Base-by-base conservation (phyloP, 495 filamentous ascomycete genomes). In the Penicillium maclennaniae region DNA sequence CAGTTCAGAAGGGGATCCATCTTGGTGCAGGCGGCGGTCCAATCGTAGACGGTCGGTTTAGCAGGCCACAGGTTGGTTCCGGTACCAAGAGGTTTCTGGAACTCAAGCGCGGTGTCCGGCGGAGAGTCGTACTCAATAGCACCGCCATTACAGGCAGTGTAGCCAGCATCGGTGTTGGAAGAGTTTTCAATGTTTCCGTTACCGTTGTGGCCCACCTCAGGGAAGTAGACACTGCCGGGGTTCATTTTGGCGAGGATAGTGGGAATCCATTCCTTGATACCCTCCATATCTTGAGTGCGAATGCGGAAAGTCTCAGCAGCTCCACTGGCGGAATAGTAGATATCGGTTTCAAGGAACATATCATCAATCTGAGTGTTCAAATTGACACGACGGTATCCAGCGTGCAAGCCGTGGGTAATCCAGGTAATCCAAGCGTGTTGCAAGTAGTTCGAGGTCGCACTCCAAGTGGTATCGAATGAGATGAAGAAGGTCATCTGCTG, bases 351-450 rank as follows among this genome's bases (percentile, higher is more conserved):
- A 6, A 86, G 63, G 55, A 84, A 79, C 77, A 86, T 80, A 61
- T 86, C 83, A 59, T 86, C 83, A 23, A 86, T 80, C 66, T 85
- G 83, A n/a, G 82, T 82, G 61, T 72, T 78, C 40, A 84, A 58
- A 56, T 80, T 76, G 48, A 79, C 68, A 43, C 81, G 74, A 43
- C 83, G 79, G 51, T 79, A 77, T 25, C 79, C 79, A 12, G 79
- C 69, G 54, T 80, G 78, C 4, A 83, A 55, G 34, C 83, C 83
- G 34, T 79, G 72, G 15, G 80, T 83, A 10, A 83, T 61, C 81
- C 81, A 86, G 55, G 77, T 76, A 52, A 86, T 83, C 78, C 79
- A 84, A n/a, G 78, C 78, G 65, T 86, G 83, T 63, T 83, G 79
- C 52, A 85, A 62, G 51, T 71, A 80, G 58, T 72, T 83, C 58